Base-by-base conservation (phyloP, 1,284 basidiomycete species). In the Ganoderma resinaceum region DNA sequence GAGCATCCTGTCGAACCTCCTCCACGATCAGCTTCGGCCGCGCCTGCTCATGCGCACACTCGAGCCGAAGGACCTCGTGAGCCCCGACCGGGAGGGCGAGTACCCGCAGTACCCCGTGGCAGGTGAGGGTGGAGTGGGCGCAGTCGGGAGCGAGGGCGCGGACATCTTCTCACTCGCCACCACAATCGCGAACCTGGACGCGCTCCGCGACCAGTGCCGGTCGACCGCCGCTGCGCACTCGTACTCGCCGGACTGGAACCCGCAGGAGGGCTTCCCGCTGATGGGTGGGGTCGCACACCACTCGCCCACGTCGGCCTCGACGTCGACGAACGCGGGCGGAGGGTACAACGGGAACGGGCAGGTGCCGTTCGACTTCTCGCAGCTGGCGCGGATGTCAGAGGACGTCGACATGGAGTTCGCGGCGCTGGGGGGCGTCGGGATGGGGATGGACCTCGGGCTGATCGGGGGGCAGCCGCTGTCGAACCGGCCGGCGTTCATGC, bases 1-100 rank as follows among this genome's bases (percentile, higher is more conserved):
- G 20, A 81, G 81, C 37, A 87, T 87, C 60, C 71, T 80, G 26
- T 72, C 76, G 37, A 77, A 76, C 61, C 75, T 80, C 31, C 73
- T 80, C 16, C 75, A 80, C n/a, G 73, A 76, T 59, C 79, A 80
- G 63, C 75, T 80, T 46, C 75, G 75, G 53, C 75, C 78, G 1
- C 71, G 80, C 35, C 71, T 80, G 11, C 71, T 75, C 37, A 70
- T 77, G 38, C 77, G 79, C 37, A 71, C 72, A 18, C 76, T 75
- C 40, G 76, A 78, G 66, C 72, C 70, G 14, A 69, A 74, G 49
- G 75, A 71, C 68, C 71, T 75, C 61, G 67, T 72, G 37, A 68
- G 66, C 20, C 63, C 58, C 4, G 60, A 66, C 11, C 58, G 38
- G 31, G 52, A 62, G n/a, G 20, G n/a, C 18, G 62, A 67, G n/a